Evolutionary conservation across 225 moss, liverwort and hornwort species (phyloP).

Genomic region (Pleurozium schreberi): DNA sequence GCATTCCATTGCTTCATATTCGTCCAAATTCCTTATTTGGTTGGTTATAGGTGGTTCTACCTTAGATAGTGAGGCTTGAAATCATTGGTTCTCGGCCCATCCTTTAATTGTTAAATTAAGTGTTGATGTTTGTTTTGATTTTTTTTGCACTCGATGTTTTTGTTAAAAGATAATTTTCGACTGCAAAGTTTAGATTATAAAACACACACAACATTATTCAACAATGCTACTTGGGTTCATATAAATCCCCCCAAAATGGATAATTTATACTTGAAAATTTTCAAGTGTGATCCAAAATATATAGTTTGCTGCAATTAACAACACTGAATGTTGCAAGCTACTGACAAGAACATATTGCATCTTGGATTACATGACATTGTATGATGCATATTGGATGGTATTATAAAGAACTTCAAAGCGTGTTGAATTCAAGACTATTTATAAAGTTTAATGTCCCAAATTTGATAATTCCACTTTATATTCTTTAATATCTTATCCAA

Average conservation of each 20-base stretch:
- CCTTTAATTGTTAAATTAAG: rapidly evolving
- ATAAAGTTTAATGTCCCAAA: background rate
- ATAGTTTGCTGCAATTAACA: background rate
- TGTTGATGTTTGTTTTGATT: background rate
- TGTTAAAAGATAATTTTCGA: background rate
- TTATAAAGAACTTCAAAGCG: background rate
- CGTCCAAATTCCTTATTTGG: too few relatives aligned
- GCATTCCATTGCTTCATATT: too few relatives aligned
- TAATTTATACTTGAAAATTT: background rate
- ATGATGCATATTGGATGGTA: background rate
- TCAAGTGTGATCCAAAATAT: background rate
- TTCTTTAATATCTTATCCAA: background rate
- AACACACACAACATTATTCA: background rate
- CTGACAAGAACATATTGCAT: background rate
- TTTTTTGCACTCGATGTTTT: background rate
- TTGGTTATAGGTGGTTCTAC: too few relatives aligned
- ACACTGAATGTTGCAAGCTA: background rate
- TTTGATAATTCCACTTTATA: rapidly evolving
- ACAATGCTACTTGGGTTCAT: background rate
- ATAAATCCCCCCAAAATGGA: background rate
- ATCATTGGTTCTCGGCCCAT: rapidly evolving
- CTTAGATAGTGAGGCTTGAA: rapidly evolving
- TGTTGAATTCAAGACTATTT: background rate
- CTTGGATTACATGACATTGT: background rate
- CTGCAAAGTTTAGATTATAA: background rate